Evolutionary conservation across 2,329 filamentous ascomycete species (phyloP).

Genomic region (Coniochaeta sp.): DNA sequence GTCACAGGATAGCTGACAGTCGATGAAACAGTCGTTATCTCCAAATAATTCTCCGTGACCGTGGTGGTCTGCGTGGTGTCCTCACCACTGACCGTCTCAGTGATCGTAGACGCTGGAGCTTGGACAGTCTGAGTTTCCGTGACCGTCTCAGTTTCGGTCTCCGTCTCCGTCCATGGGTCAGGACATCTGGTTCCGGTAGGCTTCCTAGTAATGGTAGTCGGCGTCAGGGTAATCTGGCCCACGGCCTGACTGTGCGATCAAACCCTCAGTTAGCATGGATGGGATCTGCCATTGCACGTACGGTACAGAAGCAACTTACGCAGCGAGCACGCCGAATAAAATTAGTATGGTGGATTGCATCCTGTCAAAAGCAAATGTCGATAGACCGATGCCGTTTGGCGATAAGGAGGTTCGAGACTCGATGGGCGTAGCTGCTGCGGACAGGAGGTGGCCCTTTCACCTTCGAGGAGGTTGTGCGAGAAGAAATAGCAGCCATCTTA

Average conservation of each 20-base stretch:
- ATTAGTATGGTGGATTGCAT: constrained; percentile 10
- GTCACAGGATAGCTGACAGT: constrained; percentile 2
- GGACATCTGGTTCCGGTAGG: constrained; percentile 4
- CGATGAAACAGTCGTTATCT: not conserved
- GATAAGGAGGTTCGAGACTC: not conserved
- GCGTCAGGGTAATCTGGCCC: constrained; percentile 14
- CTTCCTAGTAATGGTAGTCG: constrained; percentile 10
- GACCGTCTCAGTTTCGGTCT: constrained; percentile 5
- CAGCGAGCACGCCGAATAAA: constrained; percentile 6
- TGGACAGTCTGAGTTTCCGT: constrained; percentile 1
- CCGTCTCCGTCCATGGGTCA: constrained; percentile 8
- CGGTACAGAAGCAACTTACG: constrained; percentile 4
- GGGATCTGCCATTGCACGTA: too few species aligned
- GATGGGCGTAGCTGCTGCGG: not conserved
- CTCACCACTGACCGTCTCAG: not conserved
- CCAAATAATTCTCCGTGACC: not conserved
- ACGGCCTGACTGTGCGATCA: constrained; percentile 7
- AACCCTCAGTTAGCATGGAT: not conserved
- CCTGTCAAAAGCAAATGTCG: not conserved
- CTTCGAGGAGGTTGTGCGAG: not conserved
- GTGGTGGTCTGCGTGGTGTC: constrained; percentile 2
- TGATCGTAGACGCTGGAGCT: not conserved
- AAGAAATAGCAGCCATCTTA: not conserved
- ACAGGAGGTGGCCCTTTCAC: not conserved
- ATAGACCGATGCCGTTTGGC: not conserved